Evolutionary conservation across 441 rosid species (phyloP), one percentile per base, ranked within the genome.

Genomic region (Hura crepitans): DNA sequence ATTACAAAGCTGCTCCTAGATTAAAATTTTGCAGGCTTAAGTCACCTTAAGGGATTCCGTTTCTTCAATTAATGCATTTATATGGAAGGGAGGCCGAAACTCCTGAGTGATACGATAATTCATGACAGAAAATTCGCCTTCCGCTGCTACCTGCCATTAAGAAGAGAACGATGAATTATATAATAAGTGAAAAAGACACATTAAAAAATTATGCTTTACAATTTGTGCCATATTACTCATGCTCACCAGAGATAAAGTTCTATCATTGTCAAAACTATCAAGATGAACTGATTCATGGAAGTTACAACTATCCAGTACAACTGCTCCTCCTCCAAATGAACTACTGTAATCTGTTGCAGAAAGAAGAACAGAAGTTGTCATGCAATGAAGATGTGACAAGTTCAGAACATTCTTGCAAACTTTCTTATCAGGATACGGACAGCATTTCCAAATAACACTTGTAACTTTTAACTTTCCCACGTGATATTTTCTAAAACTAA

Each of bases 71-170:
- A 87, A 80, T 66, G 88, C 81, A 39, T 81, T 87, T 63, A 92
- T 86, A 53, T 84, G 88, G 64, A 92, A 92, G 58, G 97, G 96
- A 72, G 97, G 93, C 79, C 85, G 90, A 78, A 90, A 92, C 75
- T 88, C 96, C 80, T 86, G 90, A 42, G 96, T 87, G 85, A 92
- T 87, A 20, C 96, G 87, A 69, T 92, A 90, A 82, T 90, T 92
- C 96, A 90, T 92, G 67, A 90, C 93, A 65, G 94, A 87, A 75
- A 92, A 90, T 81, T 92, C 97, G 66, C 96, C 97, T 74, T 92
- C 96, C 23, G 97, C 91, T 49, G 97, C 95, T 71, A 87, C 86
- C 97, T 90, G 78, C 66, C 65, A 73, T 65, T 60, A 71, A 66
- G 69, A 49, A 68, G 68, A 35, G 3, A 20, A 11, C 17, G 0